Evolutionary conservation across 345 rosid genomes (phyloP).

Genomic region (Citrus hindsii): DNA sequence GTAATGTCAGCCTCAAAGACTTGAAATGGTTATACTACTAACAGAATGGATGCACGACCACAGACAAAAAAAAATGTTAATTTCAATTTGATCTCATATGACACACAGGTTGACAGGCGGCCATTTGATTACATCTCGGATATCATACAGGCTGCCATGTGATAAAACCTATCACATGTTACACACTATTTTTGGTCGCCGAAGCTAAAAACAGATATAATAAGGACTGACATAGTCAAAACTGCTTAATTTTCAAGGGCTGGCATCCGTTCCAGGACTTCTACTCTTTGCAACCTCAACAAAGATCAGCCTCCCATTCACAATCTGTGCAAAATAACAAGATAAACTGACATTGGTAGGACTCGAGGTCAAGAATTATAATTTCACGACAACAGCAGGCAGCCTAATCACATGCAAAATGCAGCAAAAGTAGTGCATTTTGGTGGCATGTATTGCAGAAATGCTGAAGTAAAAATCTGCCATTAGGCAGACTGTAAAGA

Average conservation of each 20-base stretch:
- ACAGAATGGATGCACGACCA: background rate
- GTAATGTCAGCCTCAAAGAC: background rate
- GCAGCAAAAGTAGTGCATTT: background rate
- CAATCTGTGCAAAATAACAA: constrained; percentile 33
- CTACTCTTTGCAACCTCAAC: constrained; percentile 43
- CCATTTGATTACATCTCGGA: background rate
- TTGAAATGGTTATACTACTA: too few species aligned
- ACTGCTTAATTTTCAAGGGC: background rate
- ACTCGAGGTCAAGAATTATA: background rate
- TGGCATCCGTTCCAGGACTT: constrained; percentile 1
- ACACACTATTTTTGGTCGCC: background rate
- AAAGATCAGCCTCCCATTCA: constrained; percentile 38
- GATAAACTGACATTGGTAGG: background rate
- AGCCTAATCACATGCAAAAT: background rate
- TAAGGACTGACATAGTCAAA: too few species aligned
- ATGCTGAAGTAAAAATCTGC: background rate
- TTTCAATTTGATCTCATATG: background rate
- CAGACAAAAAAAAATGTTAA: background rate
- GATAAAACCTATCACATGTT: too few species aligned
- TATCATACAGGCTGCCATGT: too few species aligned
- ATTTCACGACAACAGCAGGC: background rate
- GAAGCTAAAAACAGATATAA: background rate
- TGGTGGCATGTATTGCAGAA: background rate
- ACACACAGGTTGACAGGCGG: background rate
- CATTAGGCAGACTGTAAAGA: background rate